Evolutionary conservation across 176 grass and related monocot species (phyloP), one percentile per base, ranked within the genome.

Genomic region (Alloteropsis semialata): DNA sequence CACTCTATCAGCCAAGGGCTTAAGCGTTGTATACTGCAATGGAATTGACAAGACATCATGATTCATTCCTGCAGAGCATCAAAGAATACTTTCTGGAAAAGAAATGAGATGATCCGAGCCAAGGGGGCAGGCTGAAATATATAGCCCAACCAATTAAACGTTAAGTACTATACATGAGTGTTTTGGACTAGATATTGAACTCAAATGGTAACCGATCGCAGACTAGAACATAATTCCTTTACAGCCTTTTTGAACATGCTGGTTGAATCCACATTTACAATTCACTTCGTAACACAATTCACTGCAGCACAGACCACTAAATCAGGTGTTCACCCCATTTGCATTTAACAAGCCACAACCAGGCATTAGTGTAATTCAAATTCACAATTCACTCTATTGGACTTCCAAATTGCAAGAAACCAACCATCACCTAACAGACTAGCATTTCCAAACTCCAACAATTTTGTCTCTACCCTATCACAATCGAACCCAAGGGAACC

Each of bases 1-100:
- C 32, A 98, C 89, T 81, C 93, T 90, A 60, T 95, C 88, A 8
- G 72, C 89, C 83, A 95, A 83, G 14, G 96, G 93, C 62, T 98
- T 93, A 61, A 98, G 75, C 0, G 89, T 86, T 49, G 96, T 92
- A 84, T 93, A 95, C 93, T 95, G 84, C 17, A 56, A 37, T 53
- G 46, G 27, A 45, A 84, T 50, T 50, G 56, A 62, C 62, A 78
- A 34, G 13, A 37, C 29, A 79, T 2, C 4, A 22, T 72, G 44
- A 70, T 85, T 70, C 72, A 67, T 19, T 56, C 2, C n/a, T 10
- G 13, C 2, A 43, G 58, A 50, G 39, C 30, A 13, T 87, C 4
- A 81, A 48, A 78, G 56, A 14, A 63, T 39, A 80, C 3, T 72
- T 10, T 74, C 50, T 80, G 22, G n/a, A 55, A 68, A 87, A 73